Evolutionary conservation across 169 alveolate genomes (phyloP), one percentile per base, ranked within the genome.

Genomic region (Sarcocystis neurona): DNA sequence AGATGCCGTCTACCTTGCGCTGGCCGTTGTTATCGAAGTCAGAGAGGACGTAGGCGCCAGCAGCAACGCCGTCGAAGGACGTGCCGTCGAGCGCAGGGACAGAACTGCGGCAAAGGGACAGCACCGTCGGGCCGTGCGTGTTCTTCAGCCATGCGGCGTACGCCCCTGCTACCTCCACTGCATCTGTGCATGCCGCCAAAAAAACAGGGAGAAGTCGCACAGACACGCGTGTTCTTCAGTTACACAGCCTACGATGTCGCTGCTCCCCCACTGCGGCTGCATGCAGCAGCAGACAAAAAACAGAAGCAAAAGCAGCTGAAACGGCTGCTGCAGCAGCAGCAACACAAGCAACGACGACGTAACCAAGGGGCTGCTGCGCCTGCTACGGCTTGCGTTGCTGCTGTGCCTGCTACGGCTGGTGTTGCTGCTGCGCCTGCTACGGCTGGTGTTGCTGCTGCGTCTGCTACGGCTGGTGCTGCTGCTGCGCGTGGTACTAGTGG

Each of bases 21-120:
- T 46, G 58, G 4, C 87, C 90, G 47, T 78, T 74, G 39, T 79
- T 74, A 1, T 44, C 80, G 41, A 82, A 94, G 63, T 94, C 96
- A 47, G 89, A 90, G 43, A 94, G 58, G 48, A 93, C 58, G 74
- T 94, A 94, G 50, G 95, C 96, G n/a, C 97, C 97, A 90, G 88
- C 91, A 88, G 89, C 66, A 23, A 92, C 96, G 30, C 66, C 66
- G 74, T 92, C 95, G 43, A 90, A 87, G n/a, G 90, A 74, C 27
- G 94, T 89, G 44, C 92, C 92, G 32, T 70, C 92, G 63, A 93
- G 66, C 8, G 82, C 93, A 32, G 96, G 96, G 23, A 93, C 94
- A 58, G 90, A 75, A 58, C 91, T 78, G 30, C 94, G 91, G 72
- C 92, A 75, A 39, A 92, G 84, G 34, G 88, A 79, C 47, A 91